phyloP scores from a whole-genome alignment of 2,329 filamentous ascomycete genomes.

The Drechmeria coniospora region DNA sequence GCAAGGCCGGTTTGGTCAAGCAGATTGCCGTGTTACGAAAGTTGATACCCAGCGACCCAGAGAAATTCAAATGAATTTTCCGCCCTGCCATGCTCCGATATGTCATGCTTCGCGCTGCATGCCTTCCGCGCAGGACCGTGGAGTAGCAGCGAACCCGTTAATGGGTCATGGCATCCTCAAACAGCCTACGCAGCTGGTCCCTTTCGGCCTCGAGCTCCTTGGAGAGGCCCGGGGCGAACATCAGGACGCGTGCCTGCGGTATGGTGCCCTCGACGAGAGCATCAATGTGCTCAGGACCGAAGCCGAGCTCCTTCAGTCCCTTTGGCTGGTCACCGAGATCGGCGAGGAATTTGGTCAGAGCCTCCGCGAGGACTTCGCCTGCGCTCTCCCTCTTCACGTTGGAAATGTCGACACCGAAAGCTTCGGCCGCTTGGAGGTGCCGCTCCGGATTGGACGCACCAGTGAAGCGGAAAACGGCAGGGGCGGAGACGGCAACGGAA shows the following conservation, averaged over 20 bases:
- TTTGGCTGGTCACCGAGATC: constrained; percentile 80
- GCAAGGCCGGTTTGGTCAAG: constrained; percentile 46
- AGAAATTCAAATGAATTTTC: constrained; percentile 26
- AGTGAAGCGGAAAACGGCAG: constrained; percentile 88
- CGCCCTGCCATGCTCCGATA: background rate
- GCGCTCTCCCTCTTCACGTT: constrained; percentile 82
- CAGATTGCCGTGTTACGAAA: constrained; percentile 53
- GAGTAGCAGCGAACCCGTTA: constrained; percentile 6
- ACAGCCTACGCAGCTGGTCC: constrained; percentile 53
- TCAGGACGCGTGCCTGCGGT: constrained; percentile 78
- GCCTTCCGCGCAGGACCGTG: too few relatives aligned
- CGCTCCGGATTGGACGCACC: constrained; percentile 82
- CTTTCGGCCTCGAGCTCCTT: constrained; percentile 54
- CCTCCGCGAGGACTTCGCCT: constrained; percentile 75
- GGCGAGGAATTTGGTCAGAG: constrained; percentile 64
- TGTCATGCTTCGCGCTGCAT: too few relatives aligned
- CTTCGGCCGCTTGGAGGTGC: constrained; percentile 77
- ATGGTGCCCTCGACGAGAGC: constrained; percentile 85
- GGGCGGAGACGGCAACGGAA: constrained; percentile 82
- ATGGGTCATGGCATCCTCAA: constrained; percentile 42
- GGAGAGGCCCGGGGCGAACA: constrained; percentile 72
- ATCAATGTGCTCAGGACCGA: constrained; percentile 60
- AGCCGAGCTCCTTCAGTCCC: constrained; percentile 73
- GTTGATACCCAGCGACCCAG: constrained; percentile 49
- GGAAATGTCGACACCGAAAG: constrained; percentile 77